Base-by-base conservation (phyloP, 2,329 filamentous ascomycete genomes). In the Chrysosporium keratinophilum region DNA sequence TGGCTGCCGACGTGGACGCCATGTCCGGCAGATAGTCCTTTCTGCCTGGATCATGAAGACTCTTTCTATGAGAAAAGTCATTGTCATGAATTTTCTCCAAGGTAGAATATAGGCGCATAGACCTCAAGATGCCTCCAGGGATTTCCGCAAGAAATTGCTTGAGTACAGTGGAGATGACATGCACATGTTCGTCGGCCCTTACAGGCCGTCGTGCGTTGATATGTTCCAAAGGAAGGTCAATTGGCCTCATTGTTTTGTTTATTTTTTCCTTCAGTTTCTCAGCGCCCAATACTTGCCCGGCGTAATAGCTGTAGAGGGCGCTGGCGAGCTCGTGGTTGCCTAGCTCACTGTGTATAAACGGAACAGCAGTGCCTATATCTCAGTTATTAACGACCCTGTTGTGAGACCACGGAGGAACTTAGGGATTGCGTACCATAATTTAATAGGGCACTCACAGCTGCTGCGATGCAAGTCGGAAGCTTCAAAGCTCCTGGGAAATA, bases 381-480 rank as follows among this genome's bases (percentile, higher is more conserved):
- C 53, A 41, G 50, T 43, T 45, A 54, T 35, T 50, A 11, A 17
- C 23, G 14, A 39, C 6, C 33, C 12, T 15, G 10, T 35, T 50
- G 11, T 50, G 40, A 44, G 28, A 7, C 2, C 4, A 20, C n/a
- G 23, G 11, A 19, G 33, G 14, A 31, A 12, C 17, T 52, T 10
- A 10, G n/a, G 35, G 3, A 37, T 17, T 14, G 19, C 2, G 56
- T 63, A 73, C 71, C 69, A 58, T 68, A 60, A 43, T 60, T 57
- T 47, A 64, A 59, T 51, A 75, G 54, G 57, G 69, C 72, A 17
- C 60, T 59, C 11, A 67, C 62, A n/a, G 66, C 67, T 28, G 70
- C 69, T 34, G 71, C 72, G 54, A 75, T 67, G 47, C 69, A 72
- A n/a, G 66, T 66, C 1, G 73, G 73, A 14, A 75, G 61, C 43